Evolutionary conservation across 169 alveolate species (phyloP), one percentile per base, ranked within the genome.

Genomic region (Theileria sp.): DNA sequence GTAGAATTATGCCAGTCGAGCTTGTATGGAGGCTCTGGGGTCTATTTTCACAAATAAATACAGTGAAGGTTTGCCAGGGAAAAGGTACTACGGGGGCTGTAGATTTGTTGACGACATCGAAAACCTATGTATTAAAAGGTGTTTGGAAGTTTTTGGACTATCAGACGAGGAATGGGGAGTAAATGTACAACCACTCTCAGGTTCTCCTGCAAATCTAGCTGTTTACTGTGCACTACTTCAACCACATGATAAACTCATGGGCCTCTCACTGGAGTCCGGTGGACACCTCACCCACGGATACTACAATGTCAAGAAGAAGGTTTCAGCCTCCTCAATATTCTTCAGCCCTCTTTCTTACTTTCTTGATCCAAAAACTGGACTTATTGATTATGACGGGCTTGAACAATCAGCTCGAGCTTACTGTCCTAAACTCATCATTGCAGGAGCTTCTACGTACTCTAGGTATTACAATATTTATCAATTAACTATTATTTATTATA

Each of bases 61-160:
- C 79, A 84, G 98, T 28, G 99, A 98, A 84, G 99, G 99, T 8
- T 95, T 95, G 82, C 97, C 99, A 17, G 98, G 98, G 21, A 96
- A 97, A 15, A 87, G 98, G 76, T 96, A 96, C 80, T 97, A 96
- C 77, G 98, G 98, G 38, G 98, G 98, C 44, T 94, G 94, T 60
- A 96, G 94, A 71, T 87, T 90, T 71, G 88, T 94, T 12, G 98
- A 96, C 77, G 89, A 93, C 70, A 80, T 94, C 17, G 98, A 96
- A 79, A 65, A 76, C 15, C 92, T 95, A 0, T 95, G 98, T 89
- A 92, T 89, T 70, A 76, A 95, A 79, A 92, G 99, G 81, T 98
- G 99, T 1, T 82, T 97, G 71, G 91, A 95, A 67, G 99, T 98
- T 15, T 98, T 93, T 91, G 80, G 96, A 19, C 90, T 97, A 36